These are phyloP conservation scores for Phascolomyces articulosus DNA, from an alignment of 371 early-diverging fungal species.

Conservation along the genomic window DNA sequence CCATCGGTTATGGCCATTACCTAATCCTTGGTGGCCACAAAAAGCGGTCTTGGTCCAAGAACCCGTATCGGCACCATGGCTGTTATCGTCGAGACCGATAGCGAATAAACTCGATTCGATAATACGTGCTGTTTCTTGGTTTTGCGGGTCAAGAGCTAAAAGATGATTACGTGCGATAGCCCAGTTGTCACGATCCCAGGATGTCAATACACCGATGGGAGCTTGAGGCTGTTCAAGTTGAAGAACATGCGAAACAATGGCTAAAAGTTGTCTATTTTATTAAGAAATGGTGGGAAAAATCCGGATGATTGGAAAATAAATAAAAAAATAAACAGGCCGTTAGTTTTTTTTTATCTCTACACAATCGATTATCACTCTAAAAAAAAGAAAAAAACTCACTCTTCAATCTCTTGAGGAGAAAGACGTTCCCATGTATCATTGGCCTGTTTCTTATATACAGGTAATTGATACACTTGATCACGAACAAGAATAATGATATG, in stretches of 20 bases:
- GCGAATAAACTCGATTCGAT: constrained; percentile 77
- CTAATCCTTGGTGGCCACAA: constrained; percentile 45
- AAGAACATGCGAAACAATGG: constrained; percentile 48
- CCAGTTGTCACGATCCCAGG: constrained; percentile 89
- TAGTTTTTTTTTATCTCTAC: too few relatives aligned
- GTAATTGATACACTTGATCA: constrained; percentile 81
- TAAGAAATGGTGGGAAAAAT: constrained; percentile 27
- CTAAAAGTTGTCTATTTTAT: constrained; percentile 19
- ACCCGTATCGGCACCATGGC: constrained; percentile 29
- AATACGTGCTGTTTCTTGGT: constrained; percentile 49
- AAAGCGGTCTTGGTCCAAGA: constrained; percentile 53
- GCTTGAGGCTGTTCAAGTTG: constrained; percentile 43
- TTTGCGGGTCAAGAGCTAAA: constrained; percentile 46
- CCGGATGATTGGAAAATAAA: constrained; percentile 51
- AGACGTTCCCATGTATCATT: constrained; percentile 48
- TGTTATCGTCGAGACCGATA: constrained; percentile 76
- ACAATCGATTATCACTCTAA: background rate
- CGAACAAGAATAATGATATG: constrained; percentile 76
- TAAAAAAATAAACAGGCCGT: too few relatives aligned
- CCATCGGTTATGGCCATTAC: constrained; percentile 83
- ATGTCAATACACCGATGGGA: constrained; percentile 78
- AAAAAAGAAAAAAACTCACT: constrained; percentile 36
- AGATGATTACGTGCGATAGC: constrained; percentile 64
- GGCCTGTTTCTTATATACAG: constrained; percentile 54
- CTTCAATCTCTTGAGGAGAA: constrained; percentile 71